Percentiles rank a stretch among this genome's conserved stretches.
phyloP scores from a whole-genome alignment of 23 red algal species.

The Gracilaria gracilis region DNA sequence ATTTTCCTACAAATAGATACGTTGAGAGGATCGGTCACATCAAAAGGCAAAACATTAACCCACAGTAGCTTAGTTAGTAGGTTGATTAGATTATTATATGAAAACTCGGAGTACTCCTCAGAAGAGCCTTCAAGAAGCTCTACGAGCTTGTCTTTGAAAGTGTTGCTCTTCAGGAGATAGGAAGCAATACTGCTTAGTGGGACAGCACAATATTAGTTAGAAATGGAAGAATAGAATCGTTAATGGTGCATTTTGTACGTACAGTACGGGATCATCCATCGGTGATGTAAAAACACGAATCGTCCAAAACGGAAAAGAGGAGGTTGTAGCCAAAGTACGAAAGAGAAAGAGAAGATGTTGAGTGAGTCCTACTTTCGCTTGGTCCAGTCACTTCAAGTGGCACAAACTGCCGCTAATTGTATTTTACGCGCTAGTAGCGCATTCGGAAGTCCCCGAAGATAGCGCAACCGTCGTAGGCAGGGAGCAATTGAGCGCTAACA shows the following conservation, averaged over 20 bases:
- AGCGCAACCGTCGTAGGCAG: too few relatives aligned
- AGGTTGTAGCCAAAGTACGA: too few relatives aligned
- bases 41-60: not conserved
- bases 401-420: too few relatives aligned
- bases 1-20: not conserved
- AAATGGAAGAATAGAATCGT: not conserved
- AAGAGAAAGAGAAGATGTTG: too few relatives aligned
- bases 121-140: not conserved
- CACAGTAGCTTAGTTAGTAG: not conserved
- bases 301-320: too few relatives aligned
- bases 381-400: too few relatives aligned
- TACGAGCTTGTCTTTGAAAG: not conserved
- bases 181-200: not conserved
- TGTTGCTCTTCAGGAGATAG: not conserved
- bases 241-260: not conserved
- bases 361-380: too few relatives aligned
- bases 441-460: too few relatives aligned
- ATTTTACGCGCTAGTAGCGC: too few relatives aligned
- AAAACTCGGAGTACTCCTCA: not conserved
- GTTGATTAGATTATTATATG: not conserved
- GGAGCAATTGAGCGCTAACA: too few relatives aligned
- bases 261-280: not conserved
- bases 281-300: not conserved
- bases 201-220: not conserved
- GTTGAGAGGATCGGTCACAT: not conserved